Evolutionary conservation across 768 basidiomycete genomes (phyloP).

Genomic region (Hemileccinum impolitum): DNA sequence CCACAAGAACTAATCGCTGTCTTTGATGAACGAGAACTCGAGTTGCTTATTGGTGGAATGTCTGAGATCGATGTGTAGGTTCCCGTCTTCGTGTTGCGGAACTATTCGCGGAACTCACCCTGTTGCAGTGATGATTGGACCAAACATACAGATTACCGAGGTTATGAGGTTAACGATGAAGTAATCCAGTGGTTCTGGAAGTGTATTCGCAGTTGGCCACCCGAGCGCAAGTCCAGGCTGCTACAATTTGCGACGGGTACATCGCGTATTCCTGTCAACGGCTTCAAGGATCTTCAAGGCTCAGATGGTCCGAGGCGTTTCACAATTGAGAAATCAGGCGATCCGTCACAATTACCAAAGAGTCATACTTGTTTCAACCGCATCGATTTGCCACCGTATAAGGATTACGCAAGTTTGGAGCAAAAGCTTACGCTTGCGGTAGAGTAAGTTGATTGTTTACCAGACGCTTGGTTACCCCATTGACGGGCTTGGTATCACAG

Average conservation of each 20-base stretch:
- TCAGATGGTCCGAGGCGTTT: conserved; percentile 96
- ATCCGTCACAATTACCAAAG: conserved; percentile 95
- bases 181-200: conserved; percentile 99
- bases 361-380: conserved; percentile 95
- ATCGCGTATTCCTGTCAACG: conserved; percentile 95
- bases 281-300: conserved; percentile 97
- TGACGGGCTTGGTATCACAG: conserved; percentile 36
- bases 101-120: not conserved
- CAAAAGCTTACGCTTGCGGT: conserved; percentile 93
- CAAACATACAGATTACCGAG: conserved; percentile 98
- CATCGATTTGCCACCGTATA: conserved; percentile 97
- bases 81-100: not conserved
- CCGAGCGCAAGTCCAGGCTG: conserved; percentile 94
- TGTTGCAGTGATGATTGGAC: conserved; percentile 86
- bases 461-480: conserved; percentile 6
- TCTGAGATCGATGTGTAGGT: conserved; percentile 98
- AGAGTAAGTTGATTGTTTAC: conserved; percentile 57
- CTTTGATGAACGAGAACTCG: conserved; percentile 97
- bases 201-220: conserved; percentile 95
- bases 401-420: conserved; percentile 90
- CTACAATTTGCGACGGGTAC: conserved; percentile 97
- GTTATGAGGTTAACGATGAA: conserved; percentile 92
- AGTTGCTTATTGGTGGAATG: conserved; percentile 97
- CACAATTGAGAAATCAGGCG: conserved; percentile 98
- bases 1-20: conserved; percentile 98